Percentiles rank a stretch among this genome's conserved stretches.
Conservation (phyloP, 164 flowering plant species). For the Buxus sempervirens region DNA sequence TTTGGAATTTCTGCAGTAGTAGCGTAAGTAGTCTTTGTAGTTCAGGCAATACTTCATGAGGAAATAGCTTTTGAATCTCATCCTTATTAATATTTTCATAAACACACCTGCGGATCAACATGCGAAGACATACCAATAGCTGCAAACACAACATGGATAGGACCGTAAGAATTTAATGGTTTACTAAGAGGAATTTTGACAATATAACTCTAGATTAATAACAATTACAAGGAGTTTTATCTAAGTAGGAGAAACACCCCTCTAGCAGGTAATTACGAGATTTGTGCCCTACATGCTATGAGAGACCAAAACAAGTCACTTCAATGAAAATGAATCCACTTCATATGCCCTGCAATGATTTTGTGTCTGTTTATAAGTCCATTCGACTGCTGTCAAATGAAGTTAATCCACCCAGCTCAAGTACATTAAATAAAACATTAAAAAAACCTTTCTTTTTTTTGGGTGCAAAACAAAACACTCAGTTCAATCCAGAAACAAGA, state of each 20-base stretch:
- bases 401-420: too few species aligned
- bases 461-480: too few species aligned
- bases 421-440: too few species aligned
- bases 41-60: slow-evolving; percentile 66
- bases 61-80: slow-evolving; percentile 66
- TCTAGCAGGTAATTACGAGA: not conserved
- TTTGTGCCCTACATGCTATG: not conserved
- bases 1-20: slow-evolving; percentile 73
- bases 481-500: too few species aligned
- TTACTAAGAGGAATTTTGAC: not conserved
- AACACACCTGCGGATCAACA: slow-evolving; percentile 65
- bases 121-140: slow-evolving; percentile 76
- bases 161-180: too few species aligned
- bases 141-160: slow-evolving; percentile 23
- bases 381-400: too few species aligned
- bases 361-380: too few species aligned
- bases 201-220: not conserved
- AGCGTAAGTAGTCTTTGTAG: slow-evolving; percentile 65
- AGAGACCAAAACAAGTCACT: not conserved
- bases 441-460: too few species aligned
- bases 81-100: slow-evolving; percentile 58
- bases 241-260: not conserved
- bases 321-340: not conserved
- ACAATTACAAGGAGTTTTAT: not conserved
- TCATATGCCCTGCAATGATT: too few species aligned